A percentile compares a stretch with the other conserved stretches of the same genome.
Evolutionary conservation across 257 asterid species (phyloP).

Genomic region (Scutellaria barbata): DNA sequence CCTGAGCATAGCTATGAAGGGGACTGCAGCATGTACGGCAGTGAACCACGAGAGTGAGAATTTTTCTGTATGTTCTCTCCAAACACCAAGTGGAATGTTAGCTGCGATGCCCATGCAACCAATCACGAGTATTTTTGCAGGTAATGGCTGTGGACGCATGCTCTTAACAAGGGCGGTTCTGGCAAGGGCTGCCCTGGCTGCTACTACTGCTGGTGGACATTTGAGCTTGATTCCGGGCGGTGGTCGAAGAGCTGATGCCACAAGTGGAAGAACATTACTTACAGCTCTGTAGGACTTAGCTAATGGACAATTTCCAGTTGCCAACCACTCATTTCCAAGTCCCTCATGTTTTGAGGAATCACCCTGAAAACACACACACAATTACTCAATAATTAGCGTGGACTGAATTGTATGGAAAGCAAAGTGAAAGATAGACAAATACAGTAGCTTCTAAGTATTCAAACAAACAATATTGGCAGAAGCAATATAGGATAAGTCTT

Average conservation of each 20-base stretch:
- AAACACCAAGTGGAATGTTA: constrained; percentile 74
- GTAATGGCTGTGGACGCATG: constrained; percentile 77
- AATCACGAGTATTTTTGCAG: constrained; percentile 71
- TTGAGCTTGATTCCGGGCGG: constrained; percentile 70
- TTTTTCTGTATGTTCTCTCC: constrained; percentile 81
- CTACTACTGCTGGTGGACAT: constrained; percentile 79
- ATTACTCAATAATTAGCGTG: neutral
- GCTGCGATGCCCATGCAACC: constrained; percentile 76
- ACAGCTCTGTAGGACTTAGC: constrained; percentile 83
- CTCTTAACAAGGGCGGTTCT: constrained; percentile 70
- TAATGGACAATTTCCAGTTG: constrained; percentile 74
- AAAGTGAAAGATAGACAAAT: constrained; percentile 3
- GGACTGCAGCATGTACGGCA: constrained; percentile 92
- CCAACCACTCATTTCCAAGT: constrained; percentile 74
- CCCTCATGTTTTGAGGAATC: constrained; percentile 70
- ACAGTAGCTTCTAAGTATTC: neutral
- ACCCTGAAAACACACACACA: constrained; percentile 44
- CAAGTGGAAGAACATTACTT: constrained; percentile 66
- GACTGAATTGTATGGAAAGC: neutral
- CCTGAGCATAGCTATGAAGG: constrained; percentile 88
- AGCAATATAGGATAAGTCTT: constrained; percentile 22
- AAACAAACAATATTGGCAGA: neutral
- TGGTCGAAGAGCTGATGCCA: constrained; percentile 66
- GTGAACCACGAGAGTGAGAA: constrained; percentile 74
- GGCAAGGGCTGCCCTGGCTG: constrained; percentile 90